A percentile compares a stretch with the other conserved stretches of the same genome.
These are phyloP conservation scores for Teratosphaeriaceae sp. DNA, from an alignment of 2,329 filamentous ascomycete genomes.

Conservation along the genomic window DNA sequence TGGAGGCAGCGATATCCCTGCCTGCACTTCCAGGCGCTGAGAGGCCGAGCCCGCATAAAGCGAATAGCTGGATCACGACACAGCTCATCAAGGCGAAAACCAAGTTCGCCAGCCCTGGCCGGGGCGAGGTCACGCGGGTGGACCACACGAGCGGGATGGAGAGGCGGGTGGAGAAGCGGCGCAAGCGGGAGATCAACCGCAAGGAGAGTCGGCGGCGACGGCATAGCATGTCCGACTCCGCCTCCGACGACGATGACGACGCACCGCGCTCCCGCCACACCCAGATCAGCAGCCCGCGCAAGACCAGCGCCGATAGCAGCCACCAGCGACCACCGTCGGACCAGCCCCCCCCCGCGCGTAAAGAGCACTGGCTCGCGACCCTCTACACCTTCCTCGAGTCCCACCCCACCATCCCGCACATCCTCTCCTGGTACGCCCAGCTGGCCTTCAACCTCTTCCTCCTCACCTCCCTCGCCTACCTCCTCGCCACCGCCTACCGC, in stretches of 20 bases:
- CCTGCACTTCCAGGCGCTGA: slow-evolving; percentile 14
- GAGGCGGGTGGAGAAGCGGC: slow-evolving; percentile 28
- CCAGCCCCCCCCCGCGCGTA: slow-evolving; percentile 6
- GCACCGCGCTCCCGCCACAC: neutral
- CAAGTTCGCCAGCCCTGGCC: slow-evolving; percentile 31
- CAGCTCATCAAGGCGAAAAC: slow-evolving; percentile 22
- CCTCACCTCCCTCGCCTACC: slow-evolving; percentile 52
- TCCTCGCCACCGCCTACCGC: slow-evolving; percentile 61
- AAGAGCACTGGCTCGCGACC: slow-evolving; percentile 30
- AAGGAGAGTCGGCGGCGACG: slow-evolving; percentile 21
- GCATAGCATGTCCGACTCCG: slow-evolving; percentile 28
- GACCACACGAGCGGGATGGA: slow-evolving; percentile 33
- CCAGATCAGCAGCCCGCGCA: slow-evolving; percentile 15
- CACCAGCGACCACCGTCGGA: slow-evolving; percentile 11
- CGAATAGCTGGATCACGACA: slow-evolving; percentile 20
- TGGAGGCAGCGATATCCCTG: slow-evolving; percentile 13
- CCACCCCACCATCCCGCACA: slow-evolving; percentile 58
- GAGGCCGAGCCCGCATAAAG: slow-evolving; percentile 13
- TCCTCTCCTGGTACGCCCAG: slow-evolving; percentile 61
- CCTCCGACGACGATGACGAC: slow-evolving; percentile 21
- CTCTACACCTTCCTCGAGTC: slow-evolving; percentile 57
- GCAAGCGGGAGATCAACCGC: slow-evolving; percentile 21
- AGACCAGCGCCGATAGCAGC: slow-evolving; percentile 18
- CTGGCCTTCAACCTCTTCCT: slow-evolving; percentile 60
- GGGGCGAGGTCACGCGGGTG: slow-evolving; percentile 30